Evolutionary conservation across 75 land plant species (phyloP).

Genomic region (Cryptomeria japonica): DNA sequence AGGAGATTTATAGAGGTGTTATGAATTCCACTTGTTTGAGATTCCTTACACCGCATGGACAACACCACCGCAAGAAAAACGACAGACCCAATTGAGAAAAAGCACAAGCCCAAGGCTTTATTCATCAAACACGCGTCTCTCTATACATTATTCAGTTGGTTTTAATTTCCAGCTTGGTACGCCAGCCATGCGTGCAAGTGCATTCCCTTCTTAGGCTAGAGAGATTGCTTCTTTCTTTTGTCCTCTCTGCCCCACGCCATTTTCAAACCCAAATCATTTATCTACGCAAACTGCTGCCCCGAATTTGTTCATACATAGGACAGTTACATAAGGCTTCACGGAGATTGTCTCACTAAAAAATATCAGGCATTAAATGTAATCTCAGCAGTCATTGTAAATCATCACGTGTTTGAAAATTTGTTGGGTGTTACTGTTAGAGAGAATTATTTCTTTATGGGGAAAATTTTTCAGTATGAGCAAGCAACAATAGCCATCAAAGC

Average conservation of each 20-base stretch:
- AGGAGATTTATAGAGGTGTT: background rate
- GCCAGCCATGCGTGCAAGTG: constrained; percentile 1
- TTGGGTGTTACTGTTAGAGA: background rate
- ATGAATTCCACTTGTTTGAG: constrained; percentile 5
- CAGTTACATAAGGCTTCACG: background rate
- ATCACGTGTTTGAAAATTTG: background rate
- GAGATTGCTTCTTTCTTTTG: background rate
- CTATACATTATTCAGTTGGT: background rate
- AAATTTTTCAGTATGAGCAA: too few species aligned
- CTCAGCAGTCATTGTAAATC: background rate
- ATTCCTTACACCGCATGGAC: background rate
- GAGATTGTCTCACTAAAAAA: background rate
- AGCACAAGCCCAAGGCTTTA: background rate
- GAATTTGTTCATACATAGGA: background rate
- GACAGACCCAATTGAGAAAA: background rate
- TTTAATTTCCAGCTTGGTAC: background rate
- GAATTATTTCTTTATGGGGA: background rate
- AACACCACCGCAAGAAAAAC: background rate
- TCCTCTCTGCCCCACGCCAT: background rate
- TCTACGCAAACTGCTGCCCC: background rate
- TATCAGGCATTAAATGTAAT: background rate
- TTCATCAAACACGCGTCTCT: constrained; percentile 6
- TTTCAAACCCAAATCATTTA: background rate
- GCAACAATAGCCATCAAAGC: too few species aligned
- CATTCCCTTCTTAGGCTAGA: background rate